Evolutionary conservation across 768 basidiomycete species (phyloP).

Genomic region (Phylloporus scabripes): DNA sequence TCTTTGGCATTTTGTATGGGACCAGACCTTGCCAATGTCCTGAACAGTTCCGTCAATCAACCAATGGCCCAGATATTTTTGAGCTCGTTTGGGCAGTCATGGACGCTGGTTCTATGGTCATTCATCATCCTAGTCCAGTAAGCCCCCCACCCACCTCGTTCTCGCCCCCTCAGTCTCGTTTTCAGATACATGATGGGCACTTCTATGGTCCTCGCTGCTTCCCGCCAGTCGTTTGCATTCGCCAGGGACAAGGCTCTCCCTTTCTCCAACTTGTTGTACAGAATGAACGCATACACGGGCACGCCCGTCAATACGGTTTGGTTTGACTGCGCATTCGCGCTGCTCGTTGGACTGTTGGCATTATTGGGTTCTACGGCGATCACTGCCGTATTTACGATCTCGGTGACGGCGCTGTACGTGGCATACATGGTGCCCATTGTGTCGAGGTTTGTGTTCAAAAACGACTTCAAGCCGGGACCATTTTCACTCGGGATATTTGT

Average conservation of each 20-base stretch:
- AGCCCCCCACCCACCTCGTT: conserved; percentile 3
- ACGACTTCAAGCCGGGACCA: conserved; percentile 41
- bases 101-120: conserved; percentile 46
- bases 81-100: conserved; percentile 36
- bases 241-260: conserved; percentile 57
- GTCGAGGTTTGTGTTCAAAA: conserved; percentile 42
- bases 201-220: conserved; percentile 38
- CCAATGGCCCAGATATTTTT: conserved; percentile 40
- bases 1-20: conserved; percentile 55
- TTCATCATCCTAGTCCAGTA: conserved; percentile 46
- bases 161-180: neutral
- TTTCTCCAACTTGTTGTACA: conserved; percentile 46
- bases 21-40: conserved; percentile 35
- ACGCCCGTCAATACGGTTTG: conserved; percentile 59
- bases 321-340: conserved; percentile 38
- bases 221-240: conserved; percentile 52
- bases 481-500: conserved; percentile 41
- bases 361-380: conserved; percentile 51
- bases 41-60: conserved; percentile 29
- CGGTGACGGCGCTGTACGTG: conserved; percentile 40
- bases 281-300: conserved; percentile 43
- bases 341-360: conserved; percentile 46
- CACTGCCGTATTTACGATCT: conserved; percentile 49
- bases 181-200: conserved; percentile 43
- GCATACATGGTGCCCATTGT: conserved; percentile 43